A percentile compares a stretch with the other conserved stretches of the same genome.
phyloP scores from a whole-genome alignment of 441 rosid species.

The Jatropha podagrica region DNA sequence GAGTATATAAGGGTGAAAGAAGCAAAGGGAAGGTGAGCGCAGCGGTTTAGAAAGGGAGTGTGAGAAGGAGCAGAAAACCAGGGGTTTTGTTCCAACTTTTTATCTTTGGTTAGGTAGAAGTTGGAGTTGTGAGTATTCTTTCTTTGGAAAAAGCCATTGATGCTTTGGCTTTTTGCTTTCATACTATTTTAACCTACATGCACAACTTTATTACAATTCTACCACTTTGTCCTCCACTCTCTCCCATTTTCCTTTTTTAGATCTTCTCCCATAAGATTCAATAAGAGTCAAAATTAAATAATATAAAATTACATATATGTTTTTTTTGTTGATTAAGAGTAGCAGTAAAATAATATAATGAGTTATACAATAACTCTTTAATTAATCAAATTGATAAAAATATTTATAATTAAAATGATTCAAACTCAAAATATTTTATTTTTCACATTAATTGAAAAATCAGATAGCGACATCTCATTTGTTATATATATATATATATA shows the following conservation, averaged over 20 bases:
- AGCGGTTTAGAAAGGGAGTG: conserved; percentile 15
- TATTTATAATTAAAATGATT: too few relatives aligned
- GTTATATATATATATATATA: too few relatives aligned
- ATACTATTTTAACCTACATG: conserved; percentile 42
- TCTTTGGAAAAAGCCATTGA: conserved; percentile 35
- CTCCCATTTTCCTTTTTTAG: neutral
- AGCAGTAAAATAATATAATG: too few relatives aligned
- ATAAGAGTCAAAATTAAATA: too few relatives aligned
- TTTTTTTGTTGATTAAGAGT: too few relatives aligned
- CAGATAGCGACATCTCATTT: too few relatives aligned
- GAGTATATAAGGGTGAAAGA: conserved; percentile 17
- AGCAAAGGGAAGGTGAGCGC: neutral
- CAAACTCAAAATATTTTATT: too few relatives aligned
- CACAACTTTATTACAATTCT: conserved; percentile 44
- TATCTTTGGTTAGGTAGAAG: conserved; percentile 37
- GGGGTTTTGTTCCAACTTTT: conserved; percentile 28
- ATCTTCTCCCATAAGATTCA: too few relatives aligned
- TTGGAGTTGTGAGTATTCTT: conserved; percentile 24
- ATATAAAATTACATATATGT: too few relatives aligned
- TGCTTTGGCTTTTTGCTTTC: conserved; percentile 17
- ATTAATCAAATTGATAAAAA: too few relatives aligned
- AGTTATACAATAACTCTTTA: too few relatives aligned
- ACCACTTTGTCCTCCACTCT: neutral
- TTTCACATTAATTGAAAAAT: too few relatives aligned
- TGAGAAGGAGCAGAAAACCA: conserved; percentile 32